These are phyloP conservation scores for Pichia sp. DNA, from an alignment of 1,139 yeast genomes.

Conservation along the genomic window DNA sequence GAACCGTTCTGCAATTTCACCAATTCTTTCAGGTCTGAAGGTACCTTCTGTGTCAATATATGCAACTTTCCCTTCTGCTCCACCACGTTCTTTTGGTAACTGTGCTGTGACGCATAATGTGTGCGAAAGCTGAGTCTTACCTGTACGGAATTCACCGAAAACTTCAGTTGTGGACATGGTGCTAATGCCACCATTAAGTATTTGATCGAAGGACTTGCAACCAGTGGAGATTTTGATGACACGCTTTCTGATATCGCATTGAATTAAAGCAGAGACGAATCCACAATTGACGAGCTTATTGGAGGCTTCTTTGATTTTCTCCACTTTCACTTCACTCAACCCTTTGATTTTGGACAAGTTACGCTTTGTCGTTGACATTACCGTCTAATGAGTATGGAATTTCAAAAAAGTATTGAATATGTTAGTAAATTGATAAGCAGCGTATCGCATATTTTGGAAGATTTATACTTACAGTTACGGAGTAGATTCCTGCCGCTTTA, in stretches of 20 bases:
- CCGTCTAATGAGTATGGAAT: constrained; percentile 8
- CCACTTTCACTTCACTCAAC: constrained; percentile 51
- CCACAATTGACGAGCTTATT: constrained; percentile 43
- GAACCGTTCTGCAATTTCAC: constrained; percentile 46
- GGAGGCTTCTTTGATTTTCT: constrained; percentile 57
- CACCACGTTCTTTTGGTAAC: constrained; percentile 46
- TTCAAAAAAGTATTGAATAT: not conserved
- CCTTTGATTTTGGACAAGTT: constrained; percentile 20
- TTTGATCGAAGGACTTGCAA: constrained; percentile 43
- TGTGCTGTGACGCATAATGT: constrained; percentile 56
- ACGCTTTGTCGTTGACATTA: constrained; percentile 45
- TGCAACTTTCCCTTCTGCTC: constrained; percentile 58
- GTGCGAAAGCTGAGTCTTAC: constrained; percentile 55
- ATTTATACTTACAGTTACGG: constrained; percentile 35
- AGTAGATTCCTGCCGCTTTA: constrained; percentile 45
- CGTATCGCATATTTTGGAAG: not conserved
- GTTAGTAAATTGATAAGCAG: not conserved
- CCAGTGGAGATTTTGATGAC: constrained; percentile 48
- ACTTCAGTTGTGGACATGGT: constrained; percentile 60
- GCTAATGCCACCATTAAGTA: constrained; percentile 53
- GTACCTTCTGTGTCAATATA: constrained; percentile 58
- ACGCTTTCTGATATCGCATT: constrained; percentile 41
- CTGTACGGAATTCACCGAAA: constrained; percentile 57
- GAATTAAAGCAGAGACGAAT: constrained; percentile 47
- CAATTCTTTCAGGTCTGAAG: constrained; percentile 49